Conservation (phyloP, 176 grass and related monocot genomes). For the Guadua angustifolia region DNA sequence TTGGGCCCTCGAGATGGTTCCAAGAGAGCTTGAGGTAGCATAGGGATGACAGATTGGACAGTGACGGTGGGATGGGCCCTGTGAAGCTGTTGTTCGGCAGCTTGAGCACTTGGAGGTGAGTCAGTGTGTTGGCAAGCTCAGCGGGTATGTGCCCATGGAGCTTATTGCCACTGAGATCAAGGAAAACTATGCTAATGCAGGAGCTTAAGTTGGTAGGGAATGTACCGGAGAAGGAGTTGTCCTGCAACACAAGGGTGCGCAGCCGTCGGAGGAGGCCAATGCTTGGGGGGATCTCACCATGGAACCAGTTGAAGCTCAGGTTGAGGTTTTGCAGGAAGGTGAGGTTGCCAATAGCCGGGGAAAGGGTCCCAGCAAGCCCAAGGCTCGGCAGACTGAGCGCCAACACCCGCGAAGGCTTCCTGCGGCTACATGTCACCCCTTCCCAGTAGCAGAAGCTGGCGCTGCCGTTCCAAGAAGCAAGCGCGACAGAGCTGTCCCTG, state of each 20-base stretch:
- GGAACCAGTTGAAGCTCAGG: not conserved
- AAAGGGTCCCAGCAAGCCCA: not conserved
- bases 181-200: not conserved
- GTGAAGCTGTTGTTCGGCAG: not conserved
- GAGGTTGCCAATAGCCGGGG: slow-evolving; percentile 10
- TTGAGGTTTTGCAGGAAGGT: not conserved
- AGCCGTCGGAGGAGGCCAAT: not conserved
- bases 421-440: not conserved
- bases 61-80: not conserved
- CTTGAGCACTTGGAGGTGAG: not conserved
- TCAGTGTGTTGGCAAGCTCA: not conserved
- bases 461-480: not conserved
- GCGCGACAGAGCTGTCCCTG: too few relatives aligned
- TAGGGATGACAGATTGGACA: slow-evolving; percentile 6
- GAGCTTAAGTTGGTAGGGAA: not conserved
- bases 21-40: not conserved
- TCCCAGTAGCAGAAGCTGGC: not conserved
- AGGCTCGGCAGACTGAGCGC: not conserved
- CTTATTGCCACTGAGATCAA: rapidly evolving
- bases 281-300: slow-evolving; percentile 15
- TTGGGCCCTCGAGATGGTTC: too few relatives aligned
- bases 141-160: not conserved
- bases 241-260: not conserved
- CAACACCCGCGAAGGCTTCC: not conserved
- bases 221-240: slow-evolving; percentile 19